phyloP scores from a whole-genome alignment of 352 stramenopile genomes.

The Phytophthora crassamura region DNA sequence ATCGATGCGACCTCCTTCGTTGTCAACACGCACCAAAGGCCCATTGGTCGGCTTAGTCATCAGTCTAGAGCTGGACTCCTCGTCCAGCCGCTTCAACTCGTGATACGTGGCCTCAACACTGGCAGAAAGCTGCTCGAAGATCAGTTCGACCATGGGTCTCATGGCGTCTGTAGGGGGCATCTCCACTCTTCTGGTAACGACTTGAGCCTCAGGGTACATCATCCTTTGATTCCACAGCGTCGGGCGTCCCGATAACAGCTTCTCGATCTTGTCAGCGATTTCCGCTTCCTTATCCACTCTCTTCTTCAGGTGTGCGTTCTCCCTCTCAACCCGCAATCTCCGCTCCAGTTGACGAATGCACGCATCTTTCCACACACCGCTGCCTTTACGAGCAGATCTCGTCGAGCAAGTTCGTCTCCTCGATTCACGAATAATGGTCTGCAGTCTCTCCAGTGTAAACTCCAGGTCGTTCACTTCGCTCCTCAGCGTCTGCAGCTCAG shows the following conservation, averaged over 20 bases:
- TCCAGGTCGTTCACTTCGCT: constrained; percentile 30
- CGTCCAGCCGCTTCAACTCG: constrained; percentile 36
- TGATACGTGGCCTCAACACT: constrained; percentile 36
- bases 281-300: constrained; percentile 28
- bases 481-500: constrained; percentile 29
- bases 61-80: constrained; percentile 13
- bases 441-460: constrained; percentile 18
- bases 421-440: constrained; percentile 1
- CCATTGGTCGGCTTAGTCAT: constrained; percentile 2
- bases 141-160: constrained; percentile 16
- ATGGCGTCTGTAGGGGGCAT: constrained; percentile 8
- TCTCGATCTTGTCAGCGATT: constrained; percentile 25
- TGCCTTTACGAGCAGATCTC: too few species aligned
- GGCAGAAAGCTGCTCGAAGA: constrained; percentile 33
- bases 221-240: constrained; percentile 19
- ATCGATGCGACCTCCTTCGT: constrained; percentile 36
- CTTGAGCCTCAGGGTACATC: constrained; percentile 13
- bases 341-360: constrained; percentile 21
- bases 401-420: too few species aligned
- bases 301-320: constrained; percentile 36
- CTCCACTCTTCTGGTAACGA: constrained; percentile 24
- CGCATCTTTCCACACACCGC: constrained; percentile 2
- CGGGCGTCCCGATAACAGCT: constrained; percentile 15
- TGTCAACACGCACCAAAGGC: constrained; percentile 31
- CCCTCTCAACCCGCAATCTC: constrained; percentile 22